Base-by-base conservation (phyloP, 768 basidiomycete genomes). In the Pleurotus djamor region DNA sequence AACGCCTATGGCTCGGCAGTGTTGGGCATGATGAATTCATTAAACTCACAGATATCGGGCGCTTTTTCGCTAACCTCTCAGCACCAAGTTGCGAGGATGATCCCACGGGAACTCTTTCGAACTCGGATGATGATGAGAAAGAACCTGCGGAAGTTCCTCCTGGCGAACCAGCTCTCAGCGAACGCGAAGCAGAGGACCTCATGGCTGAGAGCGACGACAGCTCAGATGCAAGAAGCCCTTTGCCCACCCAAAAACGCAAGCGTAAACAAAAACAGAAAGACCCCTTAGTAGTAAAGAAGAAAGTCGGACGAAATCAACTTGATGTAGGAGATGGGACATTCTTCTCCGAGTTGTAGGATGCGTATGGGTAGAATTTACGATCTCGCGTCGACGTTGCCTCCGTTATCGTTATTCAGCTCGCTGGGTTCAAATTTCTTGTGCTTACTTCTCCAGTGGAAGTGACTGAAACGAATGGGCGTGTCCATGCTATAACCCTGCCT, bases 21-120 rank as follows among this genome's bases (percentile, higher is more conserved):
- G 92, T 86, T 28, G 92, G 93, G 34, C 95, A 98, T 64, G 96
- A 98, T 61, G 92, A 96, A 59, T 78, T 83, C 6, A 68, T 97
- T 63, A 89, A 88, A 67, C 74, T 98, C 74, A 96, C 94, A 32
- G 90, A 96, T 72, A 76, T 98, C 51, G 85, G 81, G 65, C 88
- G 84, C 37, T 83, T 94, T 49, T 89, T 96, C 21, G 16, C 54
- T 32, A 32, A 56, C 17, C 28, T 41, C 16, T 37, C 36, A 17
- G 32, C 38, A 38, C 37, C 9, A 56, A 17, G 38, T 41, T 41
- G 32, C n/a, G 32, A 13, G 38, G 41, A 56, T 21, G 41, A 44
- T 6, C 41, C 28, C 28, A 44, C 35, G 54, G 54, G 41, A 41
- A 43, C 54, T 12, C 35, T 38, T 41, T 7, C 54, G 10, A 14